Evolutionary conservation across 306 rosid genomes (phyloP).

Genomic region (Cucumis melo): DNA sequence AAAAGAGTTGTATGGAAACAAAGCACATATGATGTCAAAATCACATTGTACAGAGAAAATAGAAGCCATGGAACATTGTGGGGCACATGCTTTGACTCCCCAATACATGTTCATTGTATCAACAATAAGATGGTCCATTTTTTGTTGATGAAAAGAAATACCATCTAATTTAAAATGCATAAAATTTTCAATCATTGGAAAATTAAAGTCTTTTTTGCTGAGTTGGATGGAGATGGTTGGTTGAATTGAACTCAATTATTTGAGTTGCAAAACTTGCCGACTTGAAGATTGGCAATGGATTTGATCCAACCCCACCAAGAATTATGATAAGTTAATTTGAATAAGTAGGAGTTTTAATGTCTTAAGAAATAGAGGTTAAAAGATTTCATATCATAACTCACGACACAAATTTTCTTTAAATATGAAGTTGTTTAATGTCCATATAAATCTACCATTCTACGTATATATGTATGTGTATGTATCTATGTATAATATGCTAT

Average conservation of each 20-base stretch:
- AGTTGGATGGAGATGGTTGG: neutral
- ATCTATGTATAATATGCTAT: too few species aligned
- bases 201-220: neutral
- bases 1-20: neutral
- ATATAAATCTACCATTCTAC: too few species aligned
- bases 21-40: neutral
- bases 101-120: neutral
- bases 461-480: too few species aligned
- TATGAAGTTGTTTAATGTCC: too few species aligned
- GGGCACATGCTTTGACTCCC: neutral
- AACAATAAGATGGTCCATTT: neutral
- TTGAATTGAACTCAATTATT: neutral
- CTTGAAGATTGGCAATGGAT: neutral
- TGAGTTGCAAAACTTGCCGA: neutral
- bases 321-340: too few species aligned
- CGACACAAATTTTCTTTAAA: too few species aligned
- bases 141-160: neutral
- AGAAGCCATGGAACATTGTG: neutral
- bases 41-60: conserved; percentile 3
- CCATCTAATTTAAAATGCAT: neutral
- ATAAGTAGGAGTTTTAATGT: too few species aligned
- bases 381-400: too few species aligned
- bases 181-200: neutral
- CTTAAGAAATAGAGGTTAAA: too few species aligned
- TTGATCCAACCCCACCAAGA: neutral